A percentile compares a stretch with the other conserved stretches of the same genome.
Evolutionary conservation across 129 eudicot species (phyloP).

Genomic region (Flaveria trinervia): DNA sequence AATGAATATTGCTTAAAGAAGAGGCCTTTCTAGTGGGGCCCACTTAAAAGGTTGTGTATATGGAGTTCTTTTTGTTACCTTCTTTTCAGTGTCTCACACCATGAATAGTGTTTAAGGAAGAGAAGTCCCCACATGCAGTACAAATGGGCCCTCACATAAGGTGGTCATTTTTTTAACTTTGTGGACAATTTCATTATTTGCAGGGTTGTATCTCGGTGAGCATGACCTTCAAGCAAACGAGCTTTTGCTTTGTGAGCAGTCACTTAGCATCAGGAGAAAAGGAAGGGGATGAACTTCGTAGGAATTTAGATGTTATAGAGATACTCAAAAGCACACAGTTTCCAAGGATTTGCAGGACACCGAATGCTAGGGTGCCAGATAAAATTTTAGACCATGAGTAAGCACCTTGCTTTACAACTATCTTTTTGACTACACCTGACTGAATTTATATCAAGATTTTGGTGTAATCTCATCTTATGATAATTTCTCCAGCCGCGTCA

Average conservation of each 20-base stretch:
- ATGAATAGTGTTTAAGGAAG: neutral
- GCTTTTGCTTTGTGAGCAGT: slow-evolving; percentile 73
- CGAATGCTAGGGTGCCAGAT: slow-evolving; percentile 45
- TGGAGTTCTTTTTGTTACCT: neutral
- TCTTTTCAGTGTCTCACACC: neutral
- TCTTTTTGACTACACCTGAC: neutral
- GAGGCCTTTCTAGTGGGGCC: too few species aligned
- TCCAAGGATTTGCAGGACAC: slow-evolving; percentile 47
- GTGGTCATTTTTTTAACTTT: neutral
- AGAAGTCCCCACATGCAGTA: slow-evolving; percentile 3
- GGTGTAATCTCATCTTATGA: slow-evolving; percentile 8
- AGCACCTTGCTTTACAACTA: slow-evolving; percentile 23
- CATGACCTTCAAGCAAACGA: slow-evolving; percentile 65
- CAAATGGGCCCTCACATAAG: neutral
- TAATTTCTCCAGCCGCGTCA: slow-evolving; percentile 46
- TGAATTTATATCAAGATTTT: slow-evolving; percentile 16
- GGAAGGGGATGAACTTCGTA: slow-evolving; percentile 79
- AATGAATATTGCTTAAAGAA: too few species aligned
- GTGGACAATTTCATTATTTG: slow-evolving; percentile 17
- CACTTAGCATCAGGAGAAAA: slow-evolving; percentile 83
- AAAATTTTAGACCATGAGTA: slow-evolving; percentile 69
- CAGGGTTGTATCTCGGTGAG: slow-evolving; percentile 93
- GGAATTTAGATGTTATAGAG: slow-evolving; percentile 73
- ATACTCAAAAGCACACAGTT: slow-evolving; percentile 67
- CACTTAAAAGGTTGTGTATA: too few species aligned